Evolutionary conservation across 192 early-diverging fungal species (phyloP).

Genomic region (Podila verticillata): DNA sequence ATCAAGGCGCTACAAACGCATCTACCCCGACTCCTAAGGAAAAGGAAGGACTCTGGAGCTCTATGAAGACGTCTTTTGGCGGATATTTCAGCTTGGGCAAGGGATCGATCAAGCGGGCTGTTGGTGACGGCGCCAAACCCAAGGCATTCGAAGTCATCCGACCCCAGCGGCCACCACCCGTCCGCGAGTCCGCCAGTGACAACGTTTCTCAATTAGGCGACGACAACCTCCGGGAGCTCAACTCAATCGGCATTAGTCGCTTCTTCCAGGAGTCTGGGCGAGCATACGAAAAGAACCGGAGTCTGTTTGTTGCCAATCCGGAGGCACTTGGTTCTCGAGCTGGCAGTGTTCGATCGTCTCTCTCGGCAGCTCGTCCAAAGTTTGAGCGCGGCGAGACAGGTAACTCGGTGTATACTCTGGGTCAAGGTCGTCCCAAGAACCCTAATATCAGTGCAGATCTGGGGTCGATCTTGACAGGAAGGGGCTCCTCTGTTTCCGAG

Average conservation of each 20-base stretch:
- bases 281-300: slow-evolving; percentile 26
- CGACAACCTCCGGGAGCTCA: slow-evolving; percentile 36
- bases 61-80: slow-evolving; percentile 23
- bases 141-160: slow-evolving; percentile 50
- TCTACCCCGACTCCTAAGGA: neutral
- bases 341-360: slow-evolving; percentile 20
- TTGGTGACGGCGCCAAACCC: slow-evolving; percentile 27
- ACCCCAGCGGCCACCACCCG: slow-evolving; percentile 18
- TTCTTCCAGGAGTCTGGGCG: slow-evolving; percentile 49
- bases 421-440: neutral
- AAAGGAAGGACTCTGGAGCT: slow-evolving; percentile 14
- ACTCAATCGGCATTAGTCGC: slow-evolving; percentile 42
- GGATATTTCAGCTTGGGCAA: slow-evolving; percentile 16
- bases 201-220: slow-evolving; percentile 20
- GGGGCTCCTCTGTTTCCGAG: slow-evolving; percentile 14
- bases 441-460: slow-evolving; percentile 16
- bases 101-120: neutral
- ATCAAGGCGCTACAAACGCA: slow-evolving; percentile 5
- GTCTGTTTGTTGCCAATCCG: slow-evolving; percentile 42
- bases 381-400: slow-evolving; percentile 2
- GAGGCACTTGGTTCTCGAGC: slow-evolving; percentile 22
- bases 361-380: slow-evolving; percentile 20
- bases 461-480: slow-evolving; percentile 15
- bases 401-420: slow-evolving; percentile 14
- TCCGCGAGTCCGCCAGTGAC: slow-evolving; percentile 12